A percentile compares a stretch with the other conserved stretches of the same genome.
phyloP scores from a whole-genome alignment of 2,329 filamentous ascomycete species.

The Exserohilum rostratum region DNA sequence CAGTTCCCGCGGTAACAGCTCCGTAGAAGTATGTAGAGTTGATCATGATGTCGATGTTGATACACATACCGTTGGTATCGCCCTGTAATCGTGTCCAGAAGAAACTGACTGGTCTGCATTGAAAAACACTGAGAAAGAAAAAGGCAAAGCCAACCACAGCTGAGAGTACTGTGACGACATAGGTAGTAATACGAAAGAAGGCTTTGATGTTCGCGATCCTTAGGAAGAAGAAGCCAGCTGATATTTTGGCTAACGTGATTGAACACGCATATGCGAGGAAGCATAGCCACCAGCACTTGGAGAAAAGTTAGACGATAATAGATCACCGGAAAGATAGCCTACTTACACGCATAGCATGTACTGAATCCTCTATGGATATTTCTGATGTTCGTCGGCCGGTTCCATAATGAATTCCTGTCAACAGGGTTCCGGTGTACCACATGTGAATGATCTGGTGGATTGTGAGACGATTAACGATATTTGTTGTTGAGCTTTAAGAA shows the following conservation, averaged over 20 bases:
- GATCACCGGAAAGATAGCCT: not conserved
- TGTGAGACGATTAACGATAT: not conserved
- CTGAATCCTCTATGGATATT: constrained; percentile 12
- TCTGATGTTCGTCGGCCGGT: constrained; percentile 16
- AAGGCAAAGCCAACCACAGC: constrained; percentile 53
- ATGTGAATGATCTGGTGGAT: constrained; percentile 11
- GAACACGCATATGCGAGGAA: constrained; percentile 17
- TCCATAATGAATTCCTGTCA: constrained; percentile 20
- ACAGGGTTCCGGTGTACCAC: constrained; percentile 19
- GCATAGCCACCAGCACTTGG: constrained; percentile 20
- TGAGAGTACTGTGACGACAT: constrained; percentile 50
- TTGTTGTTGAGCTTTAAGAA: not conserved
- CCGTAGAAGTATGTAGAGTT: constrained; percentile 52
- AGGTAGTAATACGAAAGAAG: constrained; percentile 52
- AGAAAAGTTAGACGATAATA: not conserved
- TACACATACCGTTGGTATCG: constrained; percentile 44
- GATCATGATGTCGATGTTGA: constrained; percentile 55
- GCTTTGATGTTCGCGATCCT: constrained; percentile 53
- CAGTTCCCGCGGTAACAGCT: constrained; percentile 15
- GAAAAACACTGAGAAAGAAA: constrained; percentile 56
- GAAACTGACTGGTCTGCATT: constrained; percentile 55
- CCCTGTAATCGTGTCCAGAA: constrained; percentile 51
- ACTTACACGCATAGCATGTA: constrained; percentile 20
- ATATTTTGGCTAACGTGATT: constrained; percentile 47
- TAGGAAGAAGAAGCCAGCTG: constrained; percentile 58